A percentile compares a stretch with the other conserved stretches of the same genome.
phyloP scores from a whole-genome alignment of 177 flowering plant genomes.

The Vitis hybrid region DNA sequence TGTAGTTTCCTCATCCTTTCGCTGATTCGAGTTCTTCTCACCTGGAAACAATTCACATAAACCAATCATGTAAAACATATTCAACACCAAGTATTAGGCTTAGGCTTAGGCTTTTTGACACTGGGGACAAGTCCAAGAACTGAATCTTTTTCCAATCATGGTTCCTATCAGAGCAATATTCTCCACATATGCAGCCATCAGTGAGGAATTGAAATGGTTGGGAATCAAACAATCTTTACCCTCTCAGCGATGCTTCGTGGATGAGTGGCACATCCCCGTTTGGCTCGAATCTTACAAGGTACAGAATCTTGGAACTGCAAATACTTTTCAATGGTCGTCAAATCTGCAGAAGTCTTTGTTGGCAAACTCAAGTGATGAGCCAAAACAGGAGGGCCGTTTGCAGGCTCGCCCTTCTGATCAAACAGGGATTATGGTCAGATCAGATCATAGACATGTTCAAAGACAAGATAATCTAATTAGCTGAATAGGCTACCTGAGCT shows the following conservation, averaged over 20 bases:
- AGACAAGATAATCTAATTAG: background rate
- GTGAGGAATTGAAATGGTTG: background rate
- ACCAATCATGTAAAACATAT: background rate
- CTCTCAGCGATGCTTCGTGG: constrained; percentile 98
- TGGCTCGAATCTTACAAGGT: constrained; percentile 85
- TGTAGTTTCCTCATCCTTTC: constrained; percentile 94
- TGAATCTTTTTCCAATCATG: too few species aligned
- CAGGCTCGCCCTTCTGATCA: constrained; percentile 43
- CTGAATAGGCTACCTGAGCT: constrained; percentile 38
- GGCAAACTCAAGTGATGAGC: constrained; percentile 87
- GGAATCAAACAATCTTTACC: constrained; percentile 37
- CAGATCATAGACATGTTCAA: background rate
- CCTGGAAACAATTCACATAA: constrained; percentile 38
- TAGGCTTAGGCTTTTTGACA: background rate
- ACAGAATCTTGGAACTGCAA: constrained; percentile 75
- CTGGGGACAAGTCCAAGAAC: too few species aligned
- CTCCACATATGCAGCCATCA: background rate
- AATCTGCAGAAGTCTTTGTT: constrained; percentile 57
- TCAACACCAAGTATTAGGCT: background rate
- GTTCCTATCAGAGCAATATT: too few species aligned
- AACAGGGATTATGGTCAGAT: constrained; percentile 1
- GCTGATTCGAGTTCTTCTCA: constrained; percentile 86
- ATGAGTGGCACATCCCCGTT: constrained; percentile 95
- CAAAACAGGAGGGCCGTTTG: constrained; percentile 38
- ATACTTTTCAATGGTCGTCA: constrained; percentile 61